These are phyloP conservation scores for Aspergillus incahuasiensis DNA, from an alignment of 495 filamentous ascomycete species.

Conservation along the genomic window DNA sequence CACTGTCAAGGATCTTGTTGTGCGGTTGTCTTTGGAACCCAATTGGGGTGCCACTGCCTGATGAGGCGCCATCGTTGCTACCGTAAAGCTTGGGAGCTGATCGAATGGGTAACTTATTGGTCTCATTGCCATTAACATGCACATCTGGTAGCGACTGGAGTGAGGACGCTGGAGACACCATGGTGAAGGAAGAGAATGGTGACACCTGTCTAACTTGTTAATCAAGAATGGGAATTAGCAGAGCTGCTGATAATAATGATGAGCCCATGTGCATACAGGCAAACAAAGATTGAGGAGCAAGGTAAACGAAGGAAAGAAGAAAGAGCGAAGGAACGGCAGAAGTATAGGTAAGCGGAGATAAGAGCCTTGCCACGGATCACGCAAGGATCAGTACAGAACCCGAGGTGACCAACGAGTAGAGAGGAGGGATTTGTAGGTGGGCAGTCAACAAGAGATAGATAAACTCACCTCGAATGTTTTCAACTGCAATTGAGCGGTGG, in stretches of 20 bases:
- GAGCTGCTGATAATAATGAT: slow-evolving; percentile 2
- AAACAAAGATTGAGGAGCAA: neutral
- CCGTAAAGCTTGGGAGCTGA: slow-evolving; percentile 34
- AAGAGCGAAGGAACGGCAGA: neutral
- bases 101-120: slow-evolving; percentile 28
- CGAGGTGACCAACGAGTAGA: neutral
- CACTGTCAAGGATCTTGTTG: slow-evolving; percentile 62
- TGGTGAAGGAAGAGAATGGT: slow-evolving; percentile 11
- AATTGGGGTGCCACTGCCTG: slow-evolving; percentile 42
- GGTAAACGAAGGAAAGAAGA: neutral
- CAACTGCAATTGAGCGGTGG: neutral
- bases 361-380: slow-evolving; percentile 10
- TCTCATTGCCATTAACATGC: slow-evolving; percentile 31
- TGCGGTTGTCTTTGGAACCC: slow-evolving; percentile 47
- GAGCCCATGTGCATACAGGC: neutral
- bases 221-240: neutral
- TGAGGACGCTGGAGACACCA: slow-evolving; percentile 35
- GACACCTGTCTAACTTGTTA: neutral
- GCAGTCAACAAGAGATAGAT: neutral
- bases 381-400: slow-evolving; percentile 1
- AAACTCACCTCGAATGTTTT: neutral
- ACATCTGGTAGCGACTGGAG: slow-evolving; percentile 28
- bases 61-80: slow-evolving; percentile 33
- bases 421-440: neutral
- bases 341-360: slow-evolving; percentile 8